Percentiles rank a stretch among this genome's conserved stretches.
These are phyloP conservation scores for Candida sithepensis DNA, from an alignment of 805 yeast genomes.

Conservation along the genomic window DNA sequence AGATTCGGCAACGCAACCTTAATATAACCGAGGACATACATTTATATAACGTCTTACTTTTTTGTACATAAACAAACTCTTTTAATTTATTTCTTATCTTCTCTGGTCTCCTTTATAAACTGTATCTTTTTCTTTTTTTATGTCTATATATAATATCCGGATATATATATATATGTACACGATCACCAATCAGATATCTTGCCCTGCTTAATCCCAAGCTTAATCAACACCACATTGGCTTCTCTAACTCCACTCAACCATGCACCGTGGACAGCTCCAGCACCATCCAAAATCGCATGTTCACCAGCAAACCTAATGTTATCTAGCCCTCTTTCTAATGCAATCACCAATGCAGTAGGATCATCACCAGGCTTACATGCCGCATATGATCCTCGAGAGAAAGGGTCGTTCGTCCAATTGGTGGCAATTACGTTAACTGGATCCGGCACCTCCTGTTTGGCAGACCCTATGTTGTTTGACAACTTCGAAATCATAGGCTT, in stretches of 20 bases:
- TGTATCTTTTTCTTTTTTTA: background rate
- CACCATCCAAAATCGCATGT: conserved; percentile 80
- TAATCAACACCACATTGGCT: conserved; percentile 21
- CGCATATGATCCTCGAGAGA: conserved; percentile 76
- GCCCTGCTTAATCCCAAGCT: conserved; percentile 19
- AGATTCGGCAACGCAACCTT: conserved; percentile 17
- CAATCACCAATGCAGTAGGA: conserved; percentile 58
- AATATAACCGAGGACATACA: background rate
- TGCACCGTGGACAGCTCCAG: conserved; percentile 92
- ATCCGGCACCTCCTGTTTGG: conserved; percentile 18
- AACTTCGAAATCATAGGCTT: conserved; percentile 44
- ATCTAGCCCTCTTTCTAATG: conserved; percentile 57
- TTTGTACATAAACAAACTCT: background rate
- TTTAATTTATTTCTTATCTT: background rate
- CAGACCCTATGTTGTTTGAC: conserved; percentile 1
- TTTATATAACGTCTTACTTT: no score
- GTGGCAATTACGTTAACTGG: conserved; percentile 48
- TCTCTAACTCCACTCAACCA: conserved; percentile 59
- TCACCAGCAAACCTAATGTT: conserved; percentile 85
- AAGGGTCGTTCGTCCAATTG: conserved; percentile 79
- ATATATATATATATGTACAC: background rate
- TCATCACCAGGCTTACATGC: conserved; percentile 69
- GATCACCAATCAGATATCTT: conserved; percentile 37
- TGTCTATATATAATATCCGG: background rate
- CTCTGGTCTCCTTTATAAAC: no score